A percentile compares a stretch with the other conserved stretches of the same genome.
Conservation (phyloP, 176 grass and related monocot genomes). For the Avena eriantha region DNA sequence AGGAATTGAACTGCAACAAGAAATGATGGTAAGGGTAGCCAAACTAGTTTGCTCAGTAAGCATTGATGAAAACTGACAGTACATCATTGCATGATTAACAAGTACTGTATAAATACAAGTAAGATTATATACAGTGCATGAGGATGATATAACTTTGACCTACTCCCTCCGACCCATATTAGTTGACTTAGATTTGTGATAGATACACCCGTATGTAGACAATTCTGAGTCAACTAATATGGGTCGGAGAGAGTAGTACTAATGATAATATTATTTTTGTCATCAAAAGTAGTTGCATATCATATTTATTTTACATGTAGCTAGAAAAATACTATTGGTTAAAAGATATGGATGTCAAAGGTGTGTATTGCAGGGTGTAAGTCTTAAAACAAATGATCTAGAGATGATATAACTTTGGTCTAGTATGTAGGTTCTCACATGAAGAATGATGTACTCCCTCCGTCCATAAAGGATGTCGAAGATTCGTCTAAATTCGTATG, state of each 20-base stretch:
- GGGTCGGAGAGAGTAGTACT: too few relatives aligned
- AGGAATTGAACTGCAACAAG: constrained; percentile 75
- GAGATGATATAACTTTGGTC: background rate
- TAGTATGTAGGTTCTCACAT: background rate
- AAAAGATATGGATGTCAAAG: constrained; percentile 28
- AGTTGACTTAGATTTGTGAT: too few relatives aligned
- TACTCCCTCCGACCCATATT: too few relatives aligned
- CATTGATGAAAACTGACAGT: constrained; percentile 6
- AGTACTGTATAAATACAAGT: background rate
- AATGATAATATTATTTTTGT: background rate
- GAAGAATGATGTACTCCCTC: background rate
- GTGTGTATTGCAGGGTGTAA: background rate
- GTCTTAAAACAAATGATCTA: background rate
- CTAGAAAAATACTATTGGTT: background rate
- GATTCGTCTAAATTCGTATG: too few relatives aligned
- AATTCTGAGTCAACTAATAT: too few relatives aligned
- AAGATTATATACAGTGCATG: background rate
- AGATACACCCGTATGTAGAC: too few relatives aligned
- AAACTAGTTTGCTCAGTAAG: constrained; percentile 20
- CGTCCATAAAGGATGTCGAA: too few relatives aligned
- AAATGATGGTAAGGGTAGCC: constrained; percentile 15
- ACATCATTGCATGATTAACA: constrained; percentile 35
- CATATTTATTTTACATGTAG: background rate
- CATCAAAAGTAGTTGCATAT: constrained; percentile 19
- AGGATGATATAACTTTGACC: background rate